Percentiles rank a stretch among this genome's conserved stretches.
Conservation (phyloP, 78 protist genomes). For the Mantamonas sphyraenae region DNA sequence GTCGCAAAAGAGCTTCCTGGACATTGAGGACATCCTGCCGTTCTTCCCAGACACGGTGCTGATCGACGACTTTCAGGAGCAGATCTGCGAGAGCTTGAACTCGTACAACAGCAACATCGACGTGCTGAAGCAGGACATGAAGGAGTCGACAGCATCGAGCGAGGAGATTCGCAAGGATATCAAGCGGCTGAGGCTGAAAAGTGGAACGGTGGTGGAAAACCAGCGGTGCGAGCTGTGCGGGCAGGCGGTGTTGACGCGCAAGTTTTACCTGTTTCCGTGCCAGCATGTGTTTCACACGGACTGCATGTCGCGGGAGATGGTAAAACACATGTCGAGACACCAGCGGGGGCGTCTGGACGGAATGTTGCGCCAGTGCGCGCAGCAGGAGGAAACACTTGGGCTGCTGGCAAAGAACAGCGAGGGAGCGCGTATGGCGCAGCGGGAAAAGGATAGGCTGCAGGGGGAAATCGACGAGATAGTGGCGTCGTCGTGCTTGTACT, state of each 20-base stretch:
- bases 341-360: too few species aligned
- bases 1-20: slow-evolving; percentile 17
- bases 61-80: slow-evolving; percentile 81
- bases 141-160: slow-evolving; percentile 72
- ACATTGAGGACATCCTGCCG: slow-evolving; percentile 89
- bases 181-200: slow-evolving; percentile 52
- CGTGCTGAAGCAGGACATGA: slow-evolving; percentile 71
- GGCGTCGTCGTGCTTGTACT: slow-evolving; percentile 57
- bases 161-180: slow-evolving; percentile 74
- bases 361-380: too few species aligned
- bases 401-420: too few species aligned
- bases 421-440: too few species aligned
- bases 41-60: slow-evolving; percentile 84
- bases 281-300: slow-evolving; percentile 78
- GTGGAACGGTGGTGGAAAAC: slow-evolving; percentile 42
- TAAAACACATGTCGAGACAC: too few species aligned
- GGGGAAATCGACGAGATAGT: slow-evolving; percentile 54
- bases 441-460: too few species aligned
- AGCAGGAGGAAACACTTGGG: too few species aligned
- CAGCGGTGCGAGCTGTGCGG: slow-evolving; percentile 69
- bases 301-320: slow-evolving; percentile 43
- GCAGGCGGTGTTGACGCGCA: slow-evolving; percentile 42
- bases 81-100: slow-evolving; percentile 72
- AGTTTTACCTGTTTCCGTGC: slow-evolving; percentile 82
- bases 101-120: slow-evolving; percentile 72